Evolutionary conservation across 768 basidiomycete genomes (phyloP).

Genomic region (Pleurotus giganteus): DNA sequence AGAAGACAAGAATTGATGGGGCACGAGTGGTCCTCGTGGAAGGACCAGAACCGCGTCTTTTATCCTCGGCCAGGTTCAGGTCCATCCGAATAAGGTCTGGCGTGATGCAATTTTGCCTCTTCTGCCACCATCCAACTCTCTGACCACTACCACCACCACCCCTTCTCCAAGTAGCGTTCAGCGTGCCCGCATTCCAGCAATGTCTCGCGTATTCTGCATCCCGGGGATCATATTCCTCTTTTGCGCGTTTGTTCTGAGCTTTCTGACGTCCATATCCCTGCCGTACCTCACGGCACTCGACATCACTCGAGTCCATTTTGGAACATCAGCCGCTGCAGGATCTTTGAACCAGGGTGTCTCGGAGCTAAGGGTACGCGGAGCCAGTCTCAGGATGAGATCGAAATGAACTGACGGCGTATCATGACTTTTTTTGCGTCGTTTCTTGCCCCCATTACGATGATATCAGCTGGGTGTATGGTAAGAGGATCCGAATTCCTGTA

Average conservation of each 20-base stretch:
- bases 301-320: conserved; percentile 58
- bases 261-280: conserved; percentile 70
- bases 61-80: neutral
- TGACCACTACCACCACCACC: neutral
- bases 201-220: conserved; percentile 56
- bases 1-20: too few species aligned
- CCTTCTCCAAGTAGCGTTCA: neutral
- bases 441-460: neutral
- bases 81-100: neutral
- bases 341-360: conserved; percentile 29
- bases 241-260: conserved; percentile 60
- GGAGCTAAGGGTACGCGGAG: conserved; percentile 45
- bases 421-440: conserved; percentile 11
- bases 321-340: conserved; percentile 19
- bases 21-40: neutral
- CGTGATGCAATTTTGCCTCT: neutral
- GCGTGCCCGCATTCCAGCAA: conserved; percentile 12
- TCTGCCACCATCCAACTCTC: neutral
- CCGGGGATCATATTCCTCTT: conserved; percentile 45
- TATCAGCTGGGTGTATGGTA: conserved; percentile 73
- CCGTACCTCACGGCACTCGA: conserved; percentile 69
- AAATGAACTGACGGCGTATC: neutral
- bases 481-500: conserved; percentile 16
- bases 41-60: neutral
- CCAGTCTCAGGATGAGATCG: conserved; percentile 22